A percentile compares a stretch with the other conserved stretches of the same genome.
phyloP scores from a whole-genome alignment of 106 monocot genomes.

The Platanthera guangdongensis region DNA sequence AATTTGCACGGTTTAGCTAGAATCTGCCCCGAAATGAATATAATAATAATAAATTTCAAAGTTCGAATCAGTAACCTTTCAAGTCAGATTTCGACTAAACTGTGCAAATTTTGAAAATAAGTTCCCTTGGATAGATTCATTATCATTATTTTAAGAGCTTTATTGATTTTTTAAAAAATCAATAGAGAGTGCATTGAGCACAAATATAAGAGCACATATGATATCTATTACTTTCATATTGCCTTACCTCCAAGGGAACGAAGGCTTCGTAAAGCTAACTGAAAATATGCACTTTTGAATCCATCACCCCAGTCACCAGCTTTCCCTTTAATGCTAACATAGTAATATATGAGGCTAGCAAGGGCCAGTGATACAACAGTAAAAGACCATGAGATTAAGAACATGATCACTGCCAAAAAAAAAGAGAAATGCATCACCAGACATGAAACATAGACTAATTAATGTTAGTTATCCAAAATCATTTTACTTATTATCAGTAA shows the following conservation, averaged over 20 bases:
- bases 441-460: not conserved
- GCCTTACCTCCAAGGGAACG: conserved; percentile 89
- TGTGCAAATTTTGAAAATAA: too few relatives aligned
- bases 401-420: conserved; percentile 82
- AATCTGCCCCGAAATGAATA: too few relatives aligned
- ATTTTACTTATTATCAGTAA: too few relatives aligned
- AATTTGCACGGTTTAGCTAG: too few relatives aligned
- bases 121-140: too few relatives aligned
- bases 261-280: conserved; percentile 81
- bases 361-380: conserved; percentile 93
- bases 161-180: too few relatives aligned
- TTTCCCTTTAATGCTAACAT: conserved; percentile 96
- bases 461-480: not conserved
- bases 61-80: too few relatives aligned
- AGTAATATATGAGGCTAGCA: conserved; percentile 97
- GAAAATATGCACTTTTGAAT: conserved; percentile 98
- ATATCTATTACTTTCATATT: not conserved
- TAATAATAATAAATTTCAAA: too few relatives aligned
- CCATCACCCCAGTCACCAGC: conserved; percentile 99
- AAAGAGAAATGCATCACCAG: conserved; percentile 1
- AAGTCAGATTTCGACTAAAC: too few relatives aligned
- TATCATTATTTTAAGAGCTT: too few relatives aligned
- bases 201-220: too few relatives aligned
- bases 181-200: too few relatives aligned
- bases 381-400: conserved; percentile 91